phyloP scores from a whole-genome alignment of 2,329 filamentous ascomycete genomes.

The Cladobotryum protrusum region DNA sequence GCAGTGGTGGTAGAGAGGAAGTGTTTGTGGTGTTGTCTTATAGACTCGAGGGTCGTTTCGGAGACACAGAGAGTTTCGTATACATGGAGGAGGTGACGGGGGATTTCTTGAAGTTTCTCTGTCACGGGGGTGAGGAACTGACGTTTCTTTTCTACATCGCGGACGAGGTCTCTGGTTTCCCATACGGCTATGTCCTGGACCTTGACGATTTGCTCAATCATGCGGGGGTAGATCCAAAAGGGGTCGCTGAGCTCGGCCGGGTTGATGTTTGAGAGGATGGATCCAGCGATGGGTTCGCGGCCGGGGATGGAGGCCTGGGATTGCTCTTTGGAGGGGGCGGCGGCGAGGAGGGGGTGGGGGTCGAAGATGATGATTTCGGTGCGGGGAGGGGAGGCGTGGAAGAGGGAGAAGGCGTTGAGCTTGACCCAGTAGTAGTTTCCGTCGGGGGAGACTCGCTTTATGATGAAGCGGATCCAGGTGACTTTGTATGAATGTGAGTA shows the following conservation, averaged over 20 bases:
- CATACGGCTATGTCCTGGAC: constrained; percentile 34
- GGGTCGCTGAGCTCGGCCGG: constrained; percentile 19
- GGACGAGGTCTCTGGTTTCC: constrained; percentile 30
- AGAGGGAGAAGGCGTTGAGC: constrained; percentile 27
- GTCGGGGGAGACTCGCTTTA: constrained; percentile 19
- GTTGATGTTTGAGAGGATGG: constrained; percentile 1
- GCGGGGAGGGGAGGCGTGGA: constrained; percentile 16
- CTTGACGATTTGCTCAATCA: constrained; percentile 25
- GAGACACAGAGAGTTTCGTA: constrained; percentile 36
- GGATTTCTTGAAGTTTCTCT: constrained; percentile 32
- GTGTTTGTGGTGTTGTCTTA: constrained; percentile 26
- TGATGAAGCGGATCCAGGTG: constrained; percentile 27
- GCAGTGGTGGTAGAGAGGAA: too few species aligned
- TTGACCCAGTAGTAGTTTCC: constrained; percentile 29
- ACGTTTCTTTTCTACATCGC: constrained; percentile 25
- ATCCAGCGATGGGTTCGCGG: constrained; percentile 5
- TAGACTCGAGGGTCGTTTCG: constrained; percentile 24
- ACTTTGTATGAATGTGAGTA: constrained; percentile 14
- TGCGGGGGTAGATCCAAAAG: constrained; percentile 30
- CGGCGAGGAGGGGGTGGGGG: constrained; percentile 5
- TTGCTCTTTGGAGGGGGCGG: neutral
- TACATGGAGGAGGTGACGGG: constrained; percentile 39
- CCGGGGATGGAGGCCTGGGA: constrained; percentile 16
- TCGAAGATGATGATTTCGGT: constrained; percentile 29
- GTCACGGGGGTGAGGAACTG: constrained; percentile 25